phyloP scores from a whole-genome alignment of 2,329 filamentous ascomycete genomes.

The Clarireedia hainanense region DNA sequence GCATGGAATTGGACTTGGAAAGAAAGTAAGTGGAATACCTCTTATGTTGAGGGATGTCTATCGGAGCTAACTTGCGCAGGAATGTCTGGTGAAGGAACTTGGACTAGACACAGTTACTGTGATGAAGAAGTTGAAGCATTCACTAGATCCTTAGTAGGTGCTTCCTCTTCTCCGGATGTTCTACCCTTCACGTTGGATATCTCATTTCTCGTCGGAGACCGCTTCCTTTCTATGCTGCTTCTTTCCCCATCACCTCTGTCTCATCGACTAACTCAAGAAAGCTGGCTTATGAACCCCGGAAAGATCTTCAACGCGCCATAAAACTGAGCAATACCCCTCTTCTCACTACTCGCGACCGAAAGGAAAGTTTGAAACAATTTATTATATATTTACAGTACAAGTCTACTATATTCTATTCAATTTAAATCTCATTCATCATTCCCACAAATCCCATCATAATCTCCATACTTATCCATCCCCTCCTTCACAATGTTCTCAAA shows the following conservation, averaged over 20 bases:
- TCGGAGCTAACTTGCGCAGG: not conserved
- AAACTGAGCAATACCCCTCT: not conserved
- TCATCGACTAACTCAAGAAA: not conserved
- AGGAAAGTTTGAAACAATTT: too few species aligned
- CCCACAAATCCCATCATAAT: conserved; percentile 26
- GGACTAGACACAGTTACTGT: conserved; percentile 70
- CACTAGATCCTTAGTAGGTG: conserved; percentile 59
- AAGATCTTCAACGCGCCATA: conserved; percentile 15
- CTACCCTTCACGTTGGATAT: too few species aligned
- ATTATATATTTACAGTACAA: not conserved
- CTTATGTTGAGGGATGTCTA: not conserved
- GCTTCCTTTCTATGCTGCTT: too few species aligned
- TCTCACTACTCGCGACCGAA: too few species aligned
- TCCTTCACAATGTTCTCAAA: conserved; percentile 37
- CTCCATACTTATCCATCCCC: conserved; percentile 31
- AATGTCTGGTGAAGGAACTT: conserved; percentile 49
- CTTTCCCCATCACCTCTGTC: not conserved
- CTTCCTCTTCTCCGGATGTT: not conserved
- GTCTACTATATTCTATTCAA: not conserved
- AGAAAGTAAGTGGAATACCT: conserved; percentile 65
- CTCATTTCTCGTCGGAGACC: too few species aligned
- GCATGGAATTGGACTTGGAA: conserved; percentile 76
- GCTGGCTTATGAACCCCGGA: conserved; percentile 72
- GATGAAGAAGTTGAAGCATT: conserved; percentile 72
- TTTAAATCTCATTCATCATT: conserved; percentile 10